A percentile compares a stretch with the other conserved stretches of the same genome.
phyloP scores from a whole-genome alignment of 768 basidiomycete species.

The Rhizopogon vulgaris region DNA sequence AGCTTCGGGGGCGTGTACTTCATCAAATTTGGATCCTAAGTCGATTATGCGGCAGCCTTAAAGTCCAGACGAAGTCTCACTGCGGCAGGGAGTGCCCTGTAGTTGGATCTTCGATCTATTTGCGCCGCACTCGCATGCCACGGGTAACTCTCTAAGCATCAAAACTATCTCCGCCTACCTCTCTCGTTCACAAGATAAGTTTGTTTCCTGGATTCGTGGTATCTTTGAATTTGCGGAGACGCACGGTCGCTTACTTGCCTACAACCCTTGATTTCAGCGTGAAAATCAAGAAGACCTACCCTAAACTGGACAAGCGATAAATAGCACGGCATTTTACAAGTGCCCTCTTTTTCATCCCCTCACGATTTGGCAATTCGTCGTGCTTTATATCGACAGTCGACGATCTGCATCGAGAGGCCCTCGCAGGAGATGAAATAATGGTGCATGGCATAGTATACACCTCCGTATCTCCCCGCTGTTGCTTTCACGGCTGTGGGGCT shows the following conservation, averaged over 20 bases:
- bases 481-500: constrained; percentile 56
- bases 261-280: no score
- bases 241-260: no score
- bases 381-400: constrained; percentile 30
- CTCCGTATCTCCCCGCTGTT: constrained; percentile 81
- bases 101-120: background rate
- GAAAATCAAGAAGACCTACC: constrained; percentile 28
- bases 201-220: no score
- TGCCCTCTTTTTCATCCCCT: constrained; percentile 29
- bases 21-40: background rate
- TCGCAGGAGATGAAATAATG: constrained; percentile 90
- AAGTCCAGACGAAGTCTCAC: background rate
- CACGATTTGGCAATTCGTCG: constrained; percentile 41
- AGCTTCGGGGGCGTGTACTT: no score
- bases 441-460: constrained; percentile 84
- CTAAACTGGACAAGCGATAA: constrained; percentile 22
- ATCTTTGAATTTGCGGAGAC: no score
- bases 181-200: background rate
- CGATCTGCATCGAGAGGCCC: constrained; percentile 47
- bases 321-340: background rate
- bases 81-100: background rate
- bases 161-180: background rate
- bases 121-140: background rate
- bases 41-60: background rate
- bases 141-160: background rate